Conservation (phyloP, 2,329 filamentous ascomycete genomes). For the Trichophyton benhamiae region DNA sequence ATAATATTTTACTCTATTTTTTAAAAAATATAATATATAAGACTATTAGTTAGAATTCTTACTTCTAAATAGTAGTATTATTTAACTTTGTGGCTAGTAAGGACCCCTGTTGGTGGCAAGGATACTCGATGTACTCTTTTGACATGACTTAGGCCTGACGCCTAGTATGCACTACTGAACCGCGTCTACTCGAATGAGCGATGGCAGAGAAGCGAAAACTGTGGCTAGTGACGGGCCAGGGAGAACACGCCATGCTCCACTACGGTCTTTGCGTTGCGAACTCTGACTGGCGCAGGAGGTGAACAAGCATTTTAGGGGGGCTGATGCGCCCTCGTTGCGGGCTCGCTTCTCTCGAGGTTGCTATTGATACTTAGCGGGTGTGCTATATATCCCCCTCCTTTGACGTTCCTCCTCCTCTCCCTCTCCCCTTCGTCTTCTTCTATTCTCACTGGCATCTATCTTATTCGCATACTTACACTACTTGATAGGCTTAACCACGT, state of each 20-base stretch:
- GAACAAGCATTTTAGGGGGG: not conserved
- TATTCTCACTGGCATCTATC: too few species aligned
- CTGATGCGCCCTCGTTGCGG: not conserved
- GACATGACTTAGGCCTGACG: too few species aligned
- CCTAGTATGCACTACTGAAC: too few species aligned
- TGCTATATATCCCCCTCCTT: not conserved
- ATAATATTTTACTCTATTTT: too few species aligned
- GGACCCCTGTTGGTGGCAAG: too few species aligned
- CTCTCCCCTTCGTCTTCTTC: not conserved
- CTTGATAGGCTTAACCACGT: too few species aligned
- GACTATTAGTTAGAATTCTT: too few species aligned
- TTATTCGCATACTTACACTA: too few species aligned
- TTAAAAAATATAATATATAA: too few species aligned
- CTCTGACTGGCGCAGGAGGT: not conserved
- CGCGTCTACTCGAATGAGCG: not conserved
- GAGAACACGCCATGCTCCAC: not conserved
- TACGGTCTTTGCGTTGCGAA: not conserved
- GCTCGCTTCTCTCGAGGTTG: not conserved
- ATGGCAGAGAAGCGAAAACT: not conserved
- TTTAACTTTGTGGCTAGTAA: too few species aligned
- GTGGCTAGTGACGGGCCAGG: not conserved
- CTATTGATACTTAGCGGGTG: not conserved
- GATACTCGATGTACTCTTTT: too few species aligned
- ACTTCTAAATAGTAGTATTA: too few species aligned
- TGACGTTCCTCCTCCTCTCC: not conserved